Conservation (phyloP, 1,284 basidiomycete species). For the Cutaneotrichosporon cyanovorans region DNA sequence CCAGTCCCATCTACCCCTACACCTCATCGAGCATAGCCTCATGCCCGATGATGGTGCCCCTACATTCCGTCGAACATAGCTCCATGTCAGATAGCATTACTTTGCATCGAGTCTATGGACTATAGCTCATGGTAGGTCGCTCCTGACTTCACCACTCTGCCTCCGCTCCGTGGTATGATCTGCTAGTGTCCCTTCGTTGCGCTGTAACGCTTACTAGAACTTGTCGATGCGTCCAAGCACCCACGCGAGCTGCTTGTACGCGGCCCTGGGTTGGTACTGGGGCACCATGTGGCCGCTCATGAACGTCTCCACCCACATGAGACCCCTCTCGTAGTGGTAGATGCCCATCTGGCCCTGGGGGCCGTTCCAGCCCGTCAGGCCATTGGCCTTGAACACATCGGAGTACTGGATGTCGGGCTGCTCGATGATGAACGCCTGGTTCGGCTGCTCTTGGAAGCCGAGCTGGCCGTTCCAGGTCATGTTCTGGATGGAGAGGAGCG, state of each 20-base stretch:
- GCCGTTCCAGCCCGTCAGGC: neutral
- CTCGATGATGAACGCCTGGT: constrained; percentile 8
- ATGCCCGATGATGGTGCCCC: too few relatives aligned
- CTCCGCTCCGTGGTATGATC: too few relatives aligned
- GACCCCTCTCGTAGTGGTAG: constrained; percentile 21
- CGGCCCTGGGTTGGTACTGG: constrained; percentile 14
- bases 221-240: constrained; percentile 13
- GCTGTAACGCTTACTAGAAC: neutral
- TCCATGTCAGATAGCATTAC: too few relatives aligned
- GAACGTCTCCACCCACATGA: constrained; percentile 21
- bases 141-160: too few relatives aligned
- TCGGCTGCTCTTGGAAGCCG: constrained; percentile 20
- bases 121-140: too few relatives aligned
- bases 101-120: too few relatives aligned
- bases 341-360: constrained; percentile 21
- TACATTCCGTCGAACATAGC: too few relatives aligned
- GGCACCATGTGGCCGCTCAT: constrained; percentile 22
- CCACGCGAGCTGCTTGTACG: constrained; percentile 20
- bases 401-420: constrained; percentile 1
- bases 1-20: too few relatives aligned
- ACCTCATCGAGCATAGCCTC: too few relatives aligned
- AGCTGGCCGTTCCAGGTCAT: constrained; percentile 32
- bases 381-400: neutral
- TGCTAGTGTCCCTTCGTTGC: too few relatives aligned
- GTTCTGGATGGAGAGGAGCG: constrained; percentile 33